Evolutionary conservation across 2,329 filamentous ascomycete species (phyloP), one percentile per base, ranked within the genome.

Genomic region (Arthrobotrys conoides): DNA sequence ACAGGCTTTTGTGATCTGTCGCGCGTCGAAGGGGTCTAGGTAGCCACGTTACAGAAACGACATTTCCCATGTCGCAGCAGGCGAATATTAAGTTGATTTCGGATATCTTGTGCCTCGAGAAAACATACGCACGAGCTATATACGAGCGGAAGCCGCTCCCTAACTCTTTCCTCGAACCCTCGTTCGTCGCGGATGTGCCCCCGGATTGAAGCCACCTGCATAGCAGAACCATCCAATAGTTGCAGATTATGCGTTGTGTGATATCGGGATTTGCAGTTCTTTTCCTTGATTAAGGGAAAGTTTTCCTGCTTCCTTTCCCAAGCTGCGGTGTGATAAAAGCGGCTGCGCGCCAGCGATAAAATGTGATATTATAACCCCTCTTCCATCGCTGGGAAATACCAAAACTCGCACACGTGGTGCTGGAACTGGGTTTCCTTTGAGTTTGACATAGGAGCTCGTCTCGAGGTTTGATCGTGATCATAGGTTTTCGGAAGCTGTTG

Each of bases 341-440:
- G 72, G 72, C 57, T 77, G 72, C 67, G 72, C 72, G 72, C 72
- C 72, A 77, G 67, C 51, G 72, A 77, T 77, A 76, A 77, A 67
- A 68, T 71, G 72, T 77, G 72, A 77, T 67, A 71, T 71, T 77
- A 77, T 77, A 77, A 67, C 48, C 72, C 66, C 61, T 53, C 53
- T 69, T 20, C 20, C 33, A 41, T 69, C 57, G 65, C 46, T 69
- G 71, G 71, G 65, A 76, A 76, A 55, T 53, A 59, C 38, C 57
- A 49, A 70, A 46, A 61, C 59, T 66, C 53, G 69, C 69, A 59
- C 69, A 65, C 55, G 65, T 69, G 64, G 71, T 69, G 55, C 48
- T 69, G 46, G 57, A 55, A 55, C 48, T 41, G 53, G 53, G 65
- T 38, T 38, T 20, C 49, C n/a, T 69, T 46, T 48, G 20, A 76